Base-by-base conservation (phyloP, 2,329 filamentous ascomycete species). In the Lithohypha guttulata region DNA sequence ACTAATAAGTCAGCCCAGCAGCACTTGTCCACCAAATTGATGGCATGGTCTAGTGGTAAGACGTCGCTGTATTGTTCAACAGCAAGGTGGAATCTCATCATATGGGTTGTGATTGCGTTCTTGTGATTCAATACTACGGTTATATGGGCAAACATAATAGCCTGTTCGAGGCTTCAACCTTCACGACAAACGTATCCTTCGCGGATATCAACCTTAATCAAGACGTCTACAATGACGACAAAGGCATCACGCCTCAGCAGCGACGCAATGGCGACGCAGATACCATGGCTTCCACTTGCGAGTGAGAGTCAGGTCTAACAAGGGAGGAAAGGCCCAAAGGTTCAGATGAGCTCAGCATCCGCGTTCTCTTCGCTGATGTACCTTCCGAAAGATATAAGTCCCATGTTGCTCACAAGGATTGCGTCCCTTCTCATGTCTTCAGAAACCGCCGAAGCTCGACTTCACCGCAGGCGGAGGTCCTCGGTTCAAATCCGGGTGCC, bases 401-500 rank as follows among this genome's bases (percentile, higher is more conserved):
- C 6, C 13, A 29, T 29, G 27, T 7, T 29, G 27, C n/a, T n/a
- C 15, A 10, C n/a, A 6, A 14, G 27, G 15, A 29, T 29, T 29
- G 27, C 27, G n/a, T 29, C n/a, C 27, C 13, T n/a, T 6, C 13
- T 29, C 6, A 29, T 13, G 27, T 29, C n/a, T 6, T 29, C 11
- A 29, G 27, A 13, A 7, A 7, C n/a, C 15, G 15, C 15, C 27
- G 27, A 14, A 29, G 27, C 27, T 29, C 15, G 13, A 29, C 27
- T 29, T 14, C 13, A 14, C 27, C 15, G 11, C 6, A 29, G 27
- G 17, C 27, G 6, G n/a, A 13, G n/a, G n/a, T 29, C 27, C 27
- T 13, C 27, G 6, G 27, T 29, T 13, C 27, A 29, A 29, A 29
- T 29, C 27, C 27, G 27, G 17, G 27, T 29, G 27, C 27, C 27